Conservation (phyloP, 345 rosid genomes). For the Cardamine occulta region DNA sequence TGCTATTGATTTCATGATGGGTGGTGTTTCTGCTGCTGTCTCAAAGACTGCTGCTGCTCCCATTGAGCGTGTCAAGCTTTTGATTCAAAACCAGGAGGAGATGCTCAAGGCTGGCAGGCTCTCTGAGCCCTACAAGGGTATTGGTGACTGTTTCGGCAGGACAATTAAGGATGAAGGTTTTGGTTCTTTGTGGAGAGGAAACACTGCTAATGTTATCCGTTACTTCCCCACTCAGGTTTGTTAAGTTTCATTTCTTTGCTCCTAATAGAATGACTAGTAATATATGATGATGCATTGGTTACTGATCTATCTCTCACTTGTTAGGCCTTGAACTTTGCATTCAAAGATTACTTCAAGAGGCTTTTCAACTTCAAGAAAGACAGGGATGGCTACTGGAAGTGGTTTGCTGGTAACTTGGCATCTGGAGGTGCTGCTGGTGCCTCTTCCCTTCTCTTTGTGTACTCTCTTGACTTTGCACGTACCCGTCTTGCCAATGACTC, state of each 20-base stretch:
- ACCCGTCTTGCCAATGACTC: slow-evolving; percentile 91
- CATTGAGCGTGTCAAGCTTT: slow-evolving; percentile 85
- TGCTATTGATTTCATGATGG: slow-evolving; percentile 81
- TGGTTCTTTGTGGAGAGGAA: slow-evolving; percentile 79
- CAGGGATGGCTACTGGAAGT: slow-evolving; percentile 81
- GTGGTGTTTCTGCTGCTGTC: slow-evolving; percentile 88
- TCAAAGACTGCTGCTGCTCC: slow-evolving; percentile 93
- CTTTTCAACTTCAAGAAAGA: slow-evolving; percentile 85
- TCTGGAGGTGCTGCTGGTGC: slow-evolving; percentile 95
- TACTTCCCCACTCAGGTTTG: slow-evolving; percentile 89
- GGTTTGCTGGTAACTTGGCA: slow-evolving; percentile 89
- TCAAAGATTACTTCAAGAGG: slow-evolving; percentile 85
- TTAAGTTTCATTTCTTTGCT: not conserved
- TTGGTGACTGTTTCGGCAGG: slow-evolving; percentile 78
- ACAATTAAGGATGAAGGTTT: slow-evolving; percentile 72
- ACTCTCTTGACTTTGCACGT: slow-evolving; percentile 81
- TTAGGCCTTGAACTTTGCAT: slow-evolving; percentile 90
- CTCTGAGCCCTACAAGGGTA: slow-evolving; percentile 87
- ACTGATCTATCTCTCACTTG: slow-evolving; percentile 4
- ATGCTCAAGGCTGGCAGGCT: slow-evolving; percentile 84
- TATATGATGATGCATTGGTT: not conserved
- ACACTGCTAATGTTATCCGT: slow-evolving; percentile 89
- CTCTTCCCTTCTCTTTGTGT: slow-evolving; percentile 76
- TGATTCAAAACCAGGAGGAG: slow-evolving; percentile 92
- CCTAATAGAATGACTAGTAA: not conserved